Evolutionary conservation across 768 basidiomycete genomes (phyloP).

Genomic region (Infundibulicybe gibba): DNA sequence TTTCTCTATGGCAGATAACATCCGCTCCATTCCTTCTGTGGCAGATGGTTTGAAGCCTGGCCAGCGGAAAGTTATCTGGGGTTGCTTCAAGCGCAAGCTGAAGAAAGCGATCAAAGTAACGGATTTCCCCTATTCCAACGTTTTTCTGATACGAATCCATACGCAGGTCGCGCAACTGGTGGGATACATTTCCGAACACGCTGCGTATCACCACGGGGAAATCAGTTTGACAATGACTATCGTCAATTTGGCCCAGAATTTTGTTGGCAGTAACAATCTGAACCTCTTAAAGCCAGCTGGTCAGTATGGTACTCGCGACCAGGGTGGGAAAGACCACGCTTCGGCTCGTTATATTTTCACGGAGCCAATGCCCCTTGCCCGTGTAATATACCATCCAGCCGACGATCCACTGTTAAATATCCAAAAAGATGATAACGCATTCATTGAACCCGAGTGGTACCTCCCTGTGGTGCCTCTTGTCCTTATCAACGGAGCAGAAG

Average conservation of each 20-base stretch:
- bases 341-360: slow-evolving; percentile 97
- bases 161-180: slow-evolving; percentile 86
- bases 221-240: slow-evolving; percentile 84
- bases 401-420: slow-evolving; percentile 87
- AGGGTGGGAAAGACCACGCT: slow-evolving; percentile 95
- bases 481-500: slow-evolving; percentile 91
- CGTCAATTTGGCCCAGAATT: slow-evolving; percentile 90
- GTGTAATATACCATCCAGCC: slow-evolving; percentile 72
- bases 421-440: slow-evolving; percentile 79
- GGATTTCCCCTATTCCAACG: neutral
- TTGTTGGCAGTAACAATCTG: slow-evolving; percentile 93
- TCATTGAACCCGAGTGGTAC: slow-evolving; percentile 94
- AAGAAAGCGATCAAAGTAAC: slow-evolving; percentile 86
- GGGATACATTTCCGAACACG: slow-evolving; percentile 92
- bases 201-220: slow-evolving; percentile 97
- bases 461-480: slow-evolving; percentile 87
- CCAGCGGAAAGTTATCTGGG: slow-evolving; percentile 96
- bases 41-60: slow-evolving; percentile 96
- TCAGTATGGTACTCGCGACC: slow-evolving; percentile 92
- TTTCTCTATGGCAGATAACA: slow-evolving; percentile 99
- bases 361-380: slow-evolving; percentile 66
- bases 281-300: slow-evolving; percentile 86
- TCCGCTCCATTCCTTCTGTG: slow-evolving; percentile 94
- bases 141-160: neutral
- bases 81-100: slow-evolving; percentile 91